Base-by-base conservation (phyloP, 768 basidiomycete species). In the Dioszegia hungarica region DNA sequence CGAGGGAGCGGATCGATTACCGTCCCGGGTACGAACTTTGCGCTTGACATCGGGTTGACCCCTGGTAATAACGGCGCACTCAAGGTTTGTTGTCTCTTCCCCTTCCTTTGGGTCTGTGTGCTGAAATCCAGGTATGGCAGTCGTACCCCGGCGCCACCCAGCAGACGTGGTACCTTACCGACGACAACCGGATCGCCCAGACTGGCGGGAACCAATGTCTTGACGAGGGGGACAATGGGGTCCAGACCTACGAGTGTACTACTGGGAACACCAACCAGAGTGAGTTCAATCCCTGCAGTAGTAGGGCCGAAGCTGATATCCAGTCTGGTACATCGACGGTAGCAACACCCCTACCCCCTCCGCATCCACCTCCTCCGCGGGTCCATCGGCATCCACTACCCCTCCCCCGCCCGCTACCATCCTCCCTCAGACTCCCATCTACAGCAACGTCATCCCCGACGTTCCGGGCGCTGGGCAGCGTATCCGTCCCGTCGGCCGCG, bases 211-310 rank as follows among this genome's bases (percentile, higher is more conserved):
- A 60, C 43, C 70, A 72, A 53, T 76, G 75, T 54, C 61, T 72
- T n/a, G 68, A 70, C 54, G 60, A 70, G 39, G 65, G 66, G 8
- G 56, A 62, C 45, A 59, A 53, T 29, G 67, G 63, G 14, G 56
- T 62, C 14, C 72, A 75, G 59, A 72, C 71, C 4, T 72, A 70
- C 57, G 63, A 68, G 44, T 76, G 75, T 45, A 66, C 64, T 5
- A 69, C 70, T 40, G 61, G 65, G n/a, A 72, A 70, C 59, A 73
- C 63, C 57, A 73, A 76, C 57, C 75, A 76, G 44, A 47, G 67
- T 67, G 37, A 36, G 64, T 60, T 22, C 15, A 5, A 8, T 5
- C n/a, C 39, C 17, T 12, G 14, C 20, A 15, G 17, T 17, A 33
- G 12, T n/a, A 15, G 3, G 19, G 19, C 14, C 47, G 31, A 33